Conservation (phyloP, 805 yeast species). For the Isabelozyma rhagii region DNA sequence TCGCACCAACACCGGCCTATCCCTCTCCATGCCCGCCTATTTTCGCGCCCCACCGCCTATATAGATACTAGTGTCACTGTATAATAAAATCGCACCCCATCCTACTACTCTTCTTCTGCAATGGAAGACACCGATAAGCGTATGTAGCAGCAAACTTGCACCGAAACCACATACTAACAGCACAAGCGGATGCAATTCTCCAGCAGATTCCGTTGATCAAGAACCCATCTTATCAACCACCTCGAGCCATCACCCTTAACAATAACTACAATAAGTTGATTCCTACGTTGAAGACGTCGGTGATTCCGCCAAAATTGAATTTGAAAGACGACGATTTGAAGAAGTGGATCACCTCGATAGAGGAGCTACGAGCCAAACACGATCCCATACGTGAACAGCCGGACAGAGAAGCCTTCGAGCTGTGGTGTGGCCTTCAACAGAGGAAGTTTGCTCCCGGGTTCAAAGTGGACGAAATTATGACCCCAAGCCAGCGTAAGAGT, state of each 20-base stretch:
- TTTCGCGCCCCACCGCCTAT: no score
- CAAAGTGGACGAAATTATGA: conserved; percentile 27
- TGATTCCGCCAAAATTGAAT: conserved; percentile 36
- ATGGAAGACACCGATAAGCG: conserved; percentile 22
- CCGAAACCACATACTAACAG: conserved; percentile 5
- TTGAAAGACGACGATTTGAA: conserved; percentile 20
- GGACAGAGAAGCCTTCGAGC: conserved; percentile 14
- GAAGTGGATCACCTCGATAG: conserved; percentile 24
- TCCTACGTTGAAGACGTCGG: conserved; percentile 28
- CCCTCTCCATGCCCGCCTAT: no score
- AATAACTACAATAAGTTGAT: conserved; percentile 41
- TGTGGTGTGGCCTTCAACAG: conserved; percentile 31
- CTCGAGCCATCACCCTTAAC: conserved; percentile 53
- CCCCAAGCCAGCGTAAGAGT: conserved; percentile 16
- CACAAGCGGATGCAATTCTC: conserved; percentile 44
- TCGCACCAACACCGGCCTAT: not conserved
- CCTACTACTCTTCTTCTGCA: not conserved
- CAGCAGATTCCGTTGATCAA: conserved; percentile 54
- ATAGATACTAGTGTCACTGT: not conserved
- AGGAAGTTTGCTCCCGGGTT: conserved; percentile 41
- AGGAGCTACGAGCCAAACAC: conserved; percentile 8
- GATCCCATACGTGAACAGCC: conserved; percentile 6
- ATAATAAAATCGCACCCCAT: not conserved
- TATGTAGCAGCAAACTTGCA: conserved; percentile 8
- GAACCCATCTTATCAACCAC: conserved; percentile 51